These are phyloP conservation scores for cucumber (Cucumis sativus) DNA, from an alignment of 306 rosid genomes.

Conservation along the genomic window Cucumber_9930_V3 NC_026659.2:24100501-24101000, in stretches of 20 bases:
- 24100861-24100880: no score
- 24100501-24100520: no score
- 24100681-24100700: neutral
- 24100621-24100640: neutral
- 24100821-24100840: neutral
- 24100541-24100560: no score
- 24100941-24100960: neutral
- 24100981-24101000: neutral
- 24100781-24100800: neutral
- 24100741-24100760: neutral
- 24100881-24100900: no score
- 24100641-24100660: neutral
- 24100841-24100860: no score
- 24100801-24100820: no score
- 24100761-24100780: neutral
- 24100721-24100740: neutral
- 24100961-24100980: no score
- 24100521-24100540: no score
- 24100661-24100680: neutral
- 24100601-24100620: neutral
- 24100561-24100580: no score
- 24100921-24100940: neutral
- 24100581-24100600: neutral
- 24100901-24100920: neutral
- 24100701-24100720: neutral